A percentile compares a stretch with the other conserved stretches of the same genome.
These are phyloP conservation scores for Scutellaria barbata DNA, from an alignment of 257 asterid genomes.

Conservation along the genomic window DNA sequence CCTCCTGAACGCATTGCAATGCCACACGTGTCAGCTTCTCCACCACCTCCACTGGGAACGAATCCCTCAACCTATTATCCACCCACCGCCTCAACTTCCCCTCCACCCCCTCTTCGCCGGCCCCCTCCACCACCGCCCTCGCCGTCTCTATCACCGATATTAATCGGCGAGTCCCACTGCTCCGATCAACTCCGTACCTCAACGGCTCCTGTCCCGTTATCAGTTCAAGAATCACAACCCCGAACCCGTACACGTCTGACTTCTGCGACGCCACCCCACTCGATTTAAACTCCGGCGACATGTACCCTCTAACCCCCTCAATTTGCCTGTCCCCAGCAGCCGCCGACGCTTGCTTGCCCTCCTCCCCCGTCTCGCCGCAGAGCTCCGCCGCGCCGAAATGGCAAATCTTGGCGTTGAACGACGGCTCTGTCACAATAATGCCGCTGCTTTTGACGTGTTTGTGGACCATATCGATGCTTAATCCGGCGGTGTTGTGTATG, in stretches of 20 bases:
- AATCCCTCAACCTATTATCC: slow-evolving; percentile 80
- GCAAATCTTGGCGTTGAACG: slow-evolving; percentile 79
- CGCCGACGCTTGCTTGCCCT: slow-evolving; percentile 23
- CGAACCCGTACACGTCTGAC: slow-evolving; percentile 91
- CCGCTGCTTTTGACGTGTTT: slow-evolving; percentile 93
- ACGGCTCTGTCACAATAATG: slow-evolving; percentile 76
- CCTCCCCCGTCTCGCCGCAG: slow-evolving; percentile 68
- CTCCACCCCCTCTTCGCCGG: slow-evolving; percentile 51
- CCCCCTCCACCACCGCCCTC: slow-evolving; percentile 54
- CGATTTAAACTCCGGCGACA: slow-evolving; percentile 86
- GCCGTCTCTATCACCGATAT: slow-evolving; percentile 65
- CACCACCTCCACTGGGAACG: slow-evolving; percentile 95
- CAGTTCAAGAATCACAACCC: slow-evolving; percentile 82
- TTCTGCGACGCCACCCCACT: slow-evolving; percentile 84
- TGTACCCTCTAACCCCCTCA: slow-evolving; percentile 87
- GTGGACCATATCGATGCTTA: slow-evolving; percentile 71
- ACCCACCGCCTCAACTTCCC: slow-evolving; percentile 83
- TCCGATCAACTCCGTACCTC: slow-evolving; percentile 56
- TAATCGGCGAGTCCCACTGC: slow-evolving; percentile 47
- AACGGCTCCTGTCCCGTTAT: slow-evolving; percentile 83
- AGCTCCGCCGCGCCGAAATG: slow-evolving; percentile 98
- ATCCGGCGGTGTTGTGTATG: slow-evolving; percentile 79
- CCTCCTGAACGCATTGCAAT: slow-evolving; percentile 78
- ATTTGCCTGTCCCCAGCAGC: slow-evolving; percentile 46
- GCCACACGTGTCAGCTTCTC: slow-evolving; percentile 72